Percentiles rank a stretch among this genome's conserved stretches.
phyloP scores from a whole-genome alignment of 148 eudicot genomes.

The Polygonum aviculare region DNA sequence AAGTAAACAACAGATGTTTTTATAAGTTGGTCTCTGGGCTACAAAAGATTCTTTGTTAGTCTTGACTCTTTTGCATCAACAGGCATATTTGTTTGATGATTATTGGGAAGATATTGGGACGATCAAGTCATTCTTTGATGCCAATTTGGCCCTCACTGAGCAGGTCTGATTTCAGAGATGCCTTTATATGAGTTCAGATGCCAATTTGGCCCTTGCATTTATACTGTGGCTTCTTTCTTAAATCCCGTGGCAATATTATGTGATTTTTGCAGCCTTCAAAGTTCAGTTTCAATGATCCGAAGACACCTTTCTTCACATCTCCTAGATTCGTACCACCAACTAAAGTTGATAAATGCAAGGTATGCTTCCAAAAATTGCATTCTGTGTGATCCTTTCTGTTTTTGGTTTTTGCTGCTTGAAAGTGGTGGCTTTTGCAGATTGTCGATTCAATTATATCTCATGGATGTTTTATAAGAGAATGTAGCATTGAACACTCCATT shows the following conservation, averaged over 20 bases:
- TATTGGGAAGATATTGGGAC: slow-evolving; percentile 99
- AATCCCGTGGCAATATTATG: background rate
- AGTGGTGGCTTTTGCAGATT: slow-evolving; percentile 31
- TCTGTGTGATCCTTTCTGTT: too few relatives aligned
- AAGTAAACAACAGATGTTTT: too few relatives aligned
- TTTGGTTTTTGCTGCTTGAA: too few relatives aligned
- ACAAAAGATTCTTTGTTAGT: too few relatives aligned
- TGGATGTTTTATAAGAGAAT: slow-evolving; percentile 75
- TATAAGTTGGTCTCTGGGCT: too few relatives aligned
- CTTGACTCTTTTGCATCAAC: slow-evolving; percentile 7
- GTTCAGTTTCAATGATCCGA: slow-evolving; percentile 80
- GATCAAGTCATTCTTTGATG: slow-evolving; percentile 82
- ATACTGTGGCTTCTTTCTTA: background rate
- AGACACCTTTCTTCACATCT: slow-evolving; percentile 90
- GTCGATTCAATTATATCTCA: slow-evolving; percentile 90
- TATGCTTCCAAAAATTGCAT: slow-evolving; percentile 5
- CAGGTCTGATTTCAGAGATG: slow-evolving; percentile 41
- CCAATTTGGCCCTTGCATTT: background rate
- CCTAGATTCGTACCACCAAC: slow-evolving; percentile 90
- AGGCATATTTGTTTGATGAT: slow-evolving; percentile 87
- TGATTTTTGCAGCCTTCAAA: slow-evolving; percentile 51
- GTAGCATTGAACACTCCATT: slow-evolving; percentile 62
- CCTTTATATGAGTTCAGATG: background rate
- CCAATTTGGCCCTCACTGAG: slow-evolving; percentile 85
- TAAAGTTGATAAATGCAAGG: slow-evolving; percentile 76